Evolutionary conservation across 2,329 filamentous ascomycete species (phyloP), one percentile per base, ranked within the genome.

Genomic region (Diaporthe nobilis): DNA sequence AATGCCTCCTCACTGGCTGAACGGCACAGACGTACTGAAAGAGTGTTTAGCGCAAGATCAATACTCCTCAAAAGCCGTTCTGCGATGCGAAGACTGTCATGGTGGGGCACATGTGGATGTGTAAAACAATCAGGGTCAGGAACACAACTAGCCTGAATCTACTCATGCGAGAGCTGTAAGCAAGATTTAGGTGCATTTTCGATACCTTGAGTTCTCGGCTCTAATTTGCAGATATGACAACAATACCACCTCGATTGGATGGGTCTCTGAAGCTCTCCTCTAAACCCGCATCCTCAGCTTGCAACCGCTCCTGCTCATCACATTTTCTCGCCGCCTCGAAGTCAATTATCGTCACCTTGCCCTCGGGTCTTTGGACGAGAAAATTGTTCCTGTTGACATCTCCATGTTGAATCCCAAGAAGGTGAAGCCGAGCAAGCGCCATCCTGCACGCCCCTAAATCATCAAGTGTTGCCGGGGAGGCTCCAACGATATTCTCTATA

Each of bases 371-470:
- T 57, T 31, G 53, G 6, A 57, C 53, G 13, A 57, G 53, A 22
- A 57, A 57, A 22, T 57, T 57, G 53, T 57, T 57, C 53, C 25
- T 57, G 53, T 57, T 57, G 28, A 57, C 53, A 57, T 57, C 53
- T 31, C 53, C 53, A 57, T 31, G 53, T 57, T 20, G 53, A 20
- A 57, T 34, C 6, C 28, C 53, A 31, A 57, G 53, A 57, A 31
- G 15, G 4, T 57, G 53, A 57, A 34, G 53, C 53, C 53, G 53
- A 57, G 53, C 25, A 57, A 57, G 53, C 28, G 53, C 53, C 25
- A 22, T 20, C 15, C 53, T 57, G 53, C 53, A 57, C 53, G 53
- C 53, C 53, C 9, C 28, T 34, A 57, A 31, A 57, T 57, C 53
- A 31, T 57, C 53, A 57, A 57, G 53, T 57, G 53, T 57, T 57